phyloP scores from a whole-genome alignment of 2,329 filamentous ascomycete genomes.

The Colletotrichum orbiculare region DNA sequence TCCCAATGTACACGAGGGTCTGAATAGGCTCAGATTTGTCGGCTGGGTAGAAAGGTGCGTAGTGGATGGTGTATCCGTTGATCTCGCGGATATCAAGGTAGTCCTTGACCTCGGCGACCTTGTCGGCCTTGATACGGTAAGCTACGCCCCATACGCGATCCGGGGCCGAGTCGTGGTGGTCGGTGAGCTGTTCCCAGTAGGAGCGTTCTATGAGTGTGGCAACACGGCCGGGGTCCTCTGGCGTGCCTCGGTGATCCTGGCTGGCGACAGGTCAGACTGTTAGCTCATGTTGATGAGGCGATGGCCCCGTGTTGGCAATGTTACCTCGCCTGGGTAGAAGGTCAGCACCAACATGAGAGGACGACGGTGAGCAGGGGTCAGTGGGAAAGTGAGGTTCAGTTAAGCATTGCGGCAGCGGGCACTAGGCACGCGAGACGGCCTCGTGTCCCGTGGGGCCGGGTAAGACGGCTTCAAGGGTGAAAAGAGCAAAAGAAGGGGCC shows the following conservation, averaged over 20 bases:
- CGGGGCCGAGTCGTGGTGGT: conserved; percentile 70
- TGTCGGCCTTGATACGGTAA: conserved; percentile 80
- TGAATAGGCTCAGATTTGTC: conserved; percentile 54
- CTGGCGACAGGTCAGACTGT: conserved; percentile 57
- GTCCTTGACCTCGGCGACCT: conserved; percentile 82
- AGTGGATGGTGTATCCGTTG: conserved; percentile 95
- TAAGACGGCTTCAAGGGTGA: conserved; percentile 25
- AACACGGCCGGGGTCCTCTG: conserved; percentile 86
- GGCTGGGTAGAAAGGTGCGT: conserved; percentile 82
- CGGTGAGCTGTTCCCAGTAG: conserved; percentile 84
- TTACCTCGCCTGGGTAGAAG: conserved; percentile 48
- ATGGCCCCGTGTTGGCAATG: not conserved
- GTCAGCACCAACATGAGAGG: conserved; percentile 24
- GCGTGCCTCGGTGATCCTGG: conserved; percentile 94
- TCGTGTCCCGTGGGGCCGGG: conserved; percentile 22
- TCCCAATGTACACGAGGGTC: conserved; percentile 90
- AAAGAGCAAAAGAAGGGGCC: conserved; percentile 18
- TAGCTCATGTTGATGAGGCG: not conserved
- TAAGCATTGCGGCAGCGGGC: conserved; percentile 31
- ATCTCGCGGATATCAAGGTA: conserved; percentile 98
- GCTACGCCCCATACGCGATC: conserved; percentile 90
- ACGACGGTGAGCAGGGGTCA: conserved; percentile 2
- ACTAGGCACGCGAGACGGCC: conserved; percentile 13
- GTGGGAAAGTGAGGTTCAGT: conserved; percentile 17
- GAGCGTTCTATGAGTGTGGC: conserved; percentile 89